phyloP scores from a whole-genome alignment of 2,329 filamentous ascomycete genomes.

The Cercospora brassicicola region DNA sequence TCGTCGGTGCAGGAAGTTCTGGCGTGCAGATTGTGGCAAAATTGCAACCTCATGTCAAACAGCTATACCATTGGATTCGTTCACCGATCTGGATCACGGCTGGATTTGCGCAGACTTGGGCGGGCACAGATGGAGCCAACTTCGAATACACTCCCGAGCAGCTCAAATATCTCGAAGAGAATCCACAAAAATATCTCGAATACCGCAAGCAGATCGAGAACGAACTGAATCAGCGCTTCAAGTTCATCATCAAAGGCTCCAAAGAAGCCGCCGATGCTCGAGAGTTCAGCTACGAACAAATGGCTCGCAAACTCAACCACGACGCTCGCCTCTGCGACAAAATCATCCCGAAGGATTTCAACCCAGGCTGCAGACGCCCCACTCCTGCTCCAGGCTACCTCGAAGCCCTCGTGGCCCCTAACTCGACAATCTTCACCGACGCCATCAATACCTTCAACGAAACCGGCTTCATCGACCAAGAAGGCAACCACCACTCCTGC shows the following conservation, averaged over 20 bases:
- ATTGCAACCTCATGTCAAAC: slow-evolving; percentile 42
- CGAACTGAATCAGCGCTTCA: slow-evolving; percentile 55
- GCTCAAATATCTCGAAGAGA: slow-evolving; percentile 41
- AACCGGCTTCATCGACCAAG: slow-evolving; percentile 38
- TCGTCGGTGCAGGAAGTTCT: slow-evolving; percentile 46
- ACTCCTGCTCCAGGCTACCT: slow-evolving; percentile 49
- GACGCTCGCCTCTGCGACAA: slow-evolving; percentile 44
- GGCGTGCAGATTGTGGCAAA: slow-evolving; percentile 48
- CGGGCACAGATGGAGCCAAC: slow-evolving; percentile 50
- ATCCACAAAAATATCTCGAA: slow-evolving; percentile 49
- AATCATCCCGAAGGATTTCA: slow-evolving; percentile 51
- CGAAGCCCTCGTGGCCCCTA: slow-evolving; percentile 41
- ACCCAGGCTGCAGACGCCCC: slow-evolving; percentile 44
- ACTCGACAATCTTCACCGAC: slow-evolving; percentile 40
- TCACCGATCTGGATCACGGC: slow-evolving; percentile 52
- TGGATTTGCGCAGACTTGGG: slow-evolving; percentile 51
- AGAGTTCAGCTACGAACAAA: slow-evolving; percentile 43
- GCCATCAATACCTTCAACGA: slow-evolving; percentile 35
- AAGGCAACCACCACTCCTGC: slow-evolving; percentile 35
- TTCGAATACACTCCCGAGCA: slow-evolving; percentile 50
- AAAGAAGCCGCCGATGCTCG: slow-evolving; percentile 47
- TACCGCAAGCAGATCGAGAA: slow-evolving; percentile 52
- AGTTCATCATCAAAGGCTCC: slow-evolving; percentile 54
- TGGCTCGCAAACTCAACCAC: slow-evolving; percentile 44
- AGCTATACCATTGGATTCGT: slow-evolving; percentile 46